Evolutionary conservation across 805 yeast genomes (phyloP).

Genomic region (Candida fluviatilis): DNA sequence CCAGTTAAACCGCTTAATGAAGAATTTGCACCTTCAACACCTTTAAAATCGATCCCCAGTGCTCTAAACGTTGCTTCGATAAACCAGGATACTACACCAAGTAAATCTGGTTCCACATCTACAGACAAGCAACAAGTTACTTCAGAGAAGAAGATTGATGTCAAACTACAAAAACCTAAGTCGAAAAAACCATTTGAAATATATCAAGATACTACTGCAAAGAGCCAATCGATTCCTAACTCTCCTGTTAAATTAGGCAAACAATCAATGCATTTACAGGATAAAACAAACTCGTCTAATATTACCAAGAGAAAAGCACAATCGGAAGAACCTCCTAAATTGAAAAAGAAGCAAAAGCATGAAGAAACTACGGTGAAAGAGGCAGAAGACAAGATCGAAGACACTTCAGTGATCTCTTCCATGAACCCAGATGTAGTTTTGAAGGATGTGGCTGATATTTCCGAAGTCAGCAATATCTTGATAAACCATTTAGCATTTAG

Average conservation of each 20-base stretch:
- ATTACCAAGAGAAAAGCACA: conserved; percentile 24
- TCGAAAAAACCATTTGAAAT: neutral
- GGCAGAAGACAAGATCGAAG: conserved; percentile 9
- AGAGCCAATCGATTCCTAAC: neutral
- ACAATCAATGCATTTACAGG: conserved; percentile 21
- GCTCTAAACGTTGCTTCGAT: conserved; percentile 3
- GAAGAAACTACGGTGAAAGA: conserved; percentile 12
- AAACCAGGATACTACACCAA: conserved; percentile 4
- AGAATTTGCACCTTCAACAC: conserved; percentile 7
- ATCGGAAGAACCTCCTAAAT: conserved; percentile 31
- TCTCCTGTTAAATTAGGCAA: neutral
- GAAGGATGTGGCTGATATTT: conserved; percentile 27
- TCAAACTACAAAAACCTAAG: neutral
- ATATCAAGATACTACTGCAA: neutral
- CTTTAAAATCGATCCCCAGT: conserved; percentile 7
- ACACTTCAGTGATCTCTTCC: conserved; percentile 9
- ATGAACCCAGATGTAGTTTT: conserved; percentile 18
- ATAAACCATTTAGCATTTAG: conserved; percentile 89
- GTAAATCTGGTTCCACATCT: conserved; percentile 2
- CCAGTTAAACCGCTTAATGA: conserved; percentile 1
- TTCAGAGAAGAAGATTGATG: neutral
- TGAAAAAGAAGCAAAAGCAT: conserved; percentile 13
- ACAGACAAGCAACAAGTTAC: neutral
- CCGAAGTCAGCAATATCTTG: conserved; percentile 59
- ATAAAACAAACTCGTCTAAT: conserved; percentile 21